A percentile compares a stretch with the other conserved stretches of the same genome.
phyloP scores from a whole-genome alignment of 441 rosid genomes.

The Syzygium malaccense region DNA sequence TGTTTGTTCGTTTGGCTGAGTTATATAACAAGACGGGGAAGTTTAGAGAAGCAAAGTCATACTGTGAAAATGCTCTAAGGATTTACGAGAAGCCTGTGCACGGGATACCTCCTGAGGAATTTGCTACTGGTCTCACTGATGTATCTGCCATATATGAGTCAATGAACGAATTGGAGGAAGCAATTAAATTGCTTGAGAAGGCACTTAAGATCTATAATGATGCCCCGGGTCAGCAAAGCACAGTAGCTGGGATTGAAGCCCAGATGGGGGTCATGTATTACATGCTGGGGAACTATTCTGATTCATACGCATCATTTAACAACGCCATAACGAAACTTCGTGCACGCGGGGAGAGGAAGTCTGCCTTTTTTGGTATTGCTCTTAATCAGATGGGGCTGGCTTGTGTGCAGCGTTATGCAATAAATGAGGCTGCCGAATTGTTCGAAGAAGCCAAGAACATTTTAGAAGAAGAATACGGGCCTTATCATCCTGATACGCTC shows the following conservation, averaged over 20 bases:
- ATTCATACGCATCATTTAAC: conserved; percentile 45
- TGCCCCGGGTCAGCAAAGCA: conserved; percentile 57
- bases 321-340: conserved; percentile 46
- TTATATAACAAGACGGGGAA: conserved; percentile 55
- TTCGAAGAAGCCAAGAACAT: conserved; percentile 56
- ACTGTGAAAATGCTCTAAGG: conserved; percentile 55
- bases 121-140: conserved; percentile 61
- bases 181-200: conserved; percentile 49
- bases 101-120: conserved; percentile 55
- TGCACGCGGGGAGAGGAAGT: conserved; percentile 54
- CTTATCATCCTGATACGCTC: conserved; percentile 61
- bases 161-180: conserved; percentile 60
- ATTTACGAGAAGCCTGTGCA: conserved; percentile 48
- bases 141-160: conserved; percentile 59
- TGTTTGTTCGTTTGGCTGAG: conserved; percentile 65
- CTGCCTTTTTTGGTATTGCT: conserved; percentile 62
- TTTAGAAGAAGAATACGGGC: conserved; percentile 57
- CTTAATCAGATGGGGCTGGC: conserved; percentile 75
- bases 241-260: conserved; percentile 62
- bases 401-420: conserved; percentile 46
- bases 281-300: conserved; percentile 54
- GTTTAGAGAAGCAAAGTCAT: conserved; percentile 55
- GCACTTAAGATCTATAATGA: conserved; percentile 46
- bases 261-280: conserved; percentile 72
- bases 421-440: conserved; percentile 53